These are phyloP conservation scores for Polyporus tsugae DNA, from an alignment of 1,284 basidiomycete genomes.

Conservation along the genomic window DNA sequence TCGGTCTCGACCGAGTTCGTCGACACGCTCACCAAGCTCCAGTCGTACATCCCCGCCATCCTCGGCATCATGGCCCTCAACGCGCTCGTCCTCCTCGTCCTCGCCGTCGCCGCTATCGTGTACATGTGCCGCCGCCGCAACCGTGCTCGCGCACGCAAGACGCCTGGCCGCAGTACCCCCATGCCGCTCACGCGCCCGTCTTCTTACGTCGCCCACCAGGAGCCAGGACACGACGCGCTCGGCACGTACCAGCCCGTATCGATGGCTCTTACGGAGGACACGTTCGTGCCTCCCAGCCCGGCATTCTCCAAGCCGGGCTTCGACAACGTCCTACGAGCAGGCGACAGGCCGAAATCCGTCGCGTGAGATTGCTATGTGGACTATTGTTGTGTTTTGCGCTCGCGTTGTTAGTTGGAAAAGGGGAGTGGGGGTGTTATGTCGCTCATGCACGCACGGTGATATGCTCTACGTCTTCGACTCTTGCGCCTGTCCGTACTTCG, in stretches of 20 bases:
- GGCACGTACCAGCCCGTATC: constrained; percentile 76
- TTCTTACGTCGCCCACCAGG: constrained; percentile 35
- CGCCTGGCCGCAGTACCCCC: constrained; percentile 60
- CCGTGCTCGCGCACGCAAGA: constrained; percentile 49
- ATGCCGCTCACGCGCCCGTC: constrained; percentile 51
- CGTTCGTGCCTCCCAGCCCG: constrained; percentile 71
- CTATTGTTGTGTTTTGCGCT: constrained; percentile 3
- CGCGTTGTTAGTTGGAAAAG: constrained; percentile 3
- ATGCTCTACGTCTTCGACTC: constrained; percentile 17
- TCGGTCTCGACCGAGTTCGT: constrained; percentile 62
- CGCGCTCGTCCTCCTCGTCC: constrained; percentile 67
- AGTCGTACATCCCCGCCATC: constrained; percentile 71
- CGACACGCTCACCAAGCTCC: constrained; percentile 64
- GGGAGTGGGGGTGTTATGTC: constrained; percentile 8
- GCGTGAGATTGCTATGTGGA: constrained; percentile 42
- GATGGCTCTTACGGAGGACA: constrained; percentile 79
- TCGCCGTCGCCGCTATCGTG: constrained; percentile 59
- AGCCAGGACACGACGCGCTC: constrained; percentile 17
- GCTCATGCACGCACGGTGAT: constrained; percentile 14
- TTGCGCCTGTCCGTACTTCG: constrained; percentile 5
- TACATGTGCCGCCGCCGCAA: constrained; percentile 54
- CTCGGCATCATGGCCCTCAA: constrained; percentile 78
- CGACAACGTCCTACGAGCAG: constrained; percentile 36
- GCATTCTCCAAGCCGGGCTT: constrained; percentile 58
- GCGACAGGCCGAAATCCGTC: constrained; percentile 54